Percentiles rank a stretch among this genome's conserved stretches.
phyloP scores from a whole-genome alignment of 441 rosid species.

The Rhodomyrtus psidioides region DNA sequence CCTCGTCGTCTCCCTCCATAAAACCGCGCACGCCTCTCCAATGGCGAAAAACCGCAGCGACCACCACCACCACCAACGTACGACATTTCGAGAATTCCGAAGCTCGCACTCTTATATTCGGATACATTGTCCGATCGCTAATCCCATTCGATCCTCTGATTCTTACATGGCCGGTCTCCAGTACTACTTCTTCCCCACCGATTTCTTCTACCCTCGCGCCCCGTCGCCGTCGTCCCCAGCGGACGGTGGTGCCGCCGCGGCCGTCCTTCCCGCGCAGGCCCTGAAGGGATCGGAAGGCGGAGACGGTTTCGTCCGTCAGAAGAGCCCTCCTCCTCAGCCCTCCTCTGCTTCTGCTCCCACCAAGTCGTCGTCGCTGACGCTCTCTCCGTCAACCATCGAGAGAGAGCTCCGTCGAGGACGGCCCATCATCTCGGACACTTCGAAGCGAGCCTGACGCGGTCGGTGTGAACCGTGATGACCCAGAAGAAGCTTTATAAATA shows the following conservation, averaged over 20 bases:
- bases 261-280: not conserved
- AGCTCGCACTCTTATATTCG: not conserved
- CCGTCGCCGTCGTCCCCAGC: not conserved
- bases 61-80: not conserved
- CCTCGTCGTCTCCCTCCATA: not conserved
- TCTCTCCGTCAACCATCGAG: not conserved
- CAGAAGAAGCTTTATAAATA: not conserved
- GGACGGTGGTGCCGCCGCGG: not conserved
- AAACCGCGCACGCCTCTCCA: not conserved
- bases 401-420: not conserved
- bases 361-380: not conserved
- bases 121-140: not conserved
- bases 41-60: not conserved
- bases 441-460: not conserved
- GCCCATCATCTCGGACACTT: not conserved
- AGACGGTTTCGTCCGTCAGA: not conserved
- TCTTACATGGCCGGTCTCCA: not conserved
- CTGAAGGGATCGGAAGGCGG: not conserved
- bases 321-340: not conserved
- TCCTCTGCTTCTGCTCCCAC: not conserved
- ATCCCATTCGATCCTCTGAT: not conserved
- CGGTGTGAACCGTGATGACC: not conserved
- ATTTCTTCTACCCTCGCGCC: not conserved
- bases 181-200: not conserved
- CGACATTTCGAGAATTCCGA: not conserved